Evolutionary conservation across 2,329 filamentous ascomycete genomes (phyloP).

Genomic region (Verruconis gallopava): DNA sequence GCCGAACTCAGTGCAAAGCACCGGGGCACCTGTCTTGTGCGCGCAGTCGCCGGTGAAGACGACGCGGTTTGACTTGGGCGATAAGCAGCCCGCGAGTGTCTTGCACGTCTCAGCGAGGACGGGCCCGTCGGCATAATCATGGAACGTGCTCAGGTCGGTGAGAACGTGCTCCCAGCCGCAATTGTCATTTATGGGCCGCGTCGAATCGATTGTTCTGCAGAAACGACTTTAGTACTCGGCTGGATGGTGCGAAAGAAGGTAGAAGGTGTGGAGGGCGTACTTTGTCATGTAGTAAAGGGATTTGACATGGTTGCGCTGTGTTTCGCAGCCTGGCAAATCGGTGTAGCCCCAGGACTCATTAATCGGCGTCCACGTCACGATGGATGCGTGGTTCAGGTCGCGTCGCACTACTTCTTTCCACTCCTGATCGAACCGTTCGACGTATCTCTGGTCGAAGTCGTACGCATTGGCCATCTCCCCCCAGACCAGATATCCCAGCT

Average conservation of each 20-base stretch:
- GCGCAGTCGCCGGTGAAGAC: conserved; percentile 40
- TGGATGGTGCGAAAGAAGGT: neutral
- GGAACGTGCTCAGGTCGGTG: conserved; percentile 54
- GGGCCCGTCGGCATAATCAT: conserved; percentile 50
- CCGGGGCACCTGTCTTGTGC: conserved; percentile 43
- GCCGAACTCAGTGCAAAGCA: conserved; percentile 56
- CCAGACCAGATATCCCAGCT: conserved; percentile 49
- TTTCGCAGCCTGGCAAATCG: conserved; percentile 39
- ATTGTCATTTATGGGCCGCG: conserved; percentile 55
- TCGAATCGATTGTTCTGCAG: conserved; percentile 43
- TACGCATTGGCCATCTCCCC: conserved; percentile 54
- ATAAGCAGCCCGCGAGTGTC: conserved; percentile 41
- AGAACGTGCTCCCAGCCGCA: conserved; percentile 58
- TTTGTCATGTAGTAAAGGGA: conserved; percentile 53
- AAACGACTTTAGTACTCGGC: neutral
- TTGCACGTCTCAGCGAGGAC: conserved; percentile 43
- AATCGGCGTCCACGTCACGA: conserved; percentile 54
- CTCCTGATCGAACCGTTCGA: conserved; percentile 48
- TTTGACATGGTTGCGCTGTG: conserved; percentile 52
- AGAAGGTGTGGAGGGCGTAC: conserved; percentile 22
- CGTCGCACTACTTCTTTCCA: conserved; percentile 50
- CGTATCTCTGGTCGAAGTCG: conserved; percentile 45
- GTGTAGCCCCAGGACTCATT: conserved; percentile 18
- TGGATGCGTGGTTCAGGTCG: conserved; percentile 52
- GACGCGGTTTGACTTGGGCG: conserved; percentile 36